Conservation (phyloP, 106 monocot genomes). For the Platanthera guangdongensis region DNA sequence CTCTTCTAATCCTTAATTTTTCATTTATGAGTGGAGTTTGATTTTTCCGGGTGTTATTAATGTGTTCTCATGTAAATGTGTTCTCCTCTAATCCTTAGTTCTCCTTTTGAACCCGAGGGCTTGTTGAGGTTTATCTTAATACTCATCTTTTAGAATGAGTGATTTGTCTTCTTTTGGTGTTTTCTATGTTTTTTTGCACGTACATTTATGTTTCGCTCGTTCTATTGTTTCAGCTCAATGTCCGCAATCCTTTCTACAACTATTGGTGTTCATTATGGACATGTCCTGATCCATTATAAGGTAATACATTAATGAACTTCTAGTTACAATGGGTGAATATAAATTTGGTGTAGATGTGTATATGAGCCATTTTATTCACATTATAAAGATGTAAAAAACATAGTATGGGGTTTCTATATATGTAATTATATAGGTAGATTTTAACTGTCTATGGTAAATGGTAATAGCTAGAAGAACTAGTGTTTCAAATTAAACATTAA, state of each 20-base stretch:
- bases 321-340: too few species aligned
- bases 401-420: too few species aligned
- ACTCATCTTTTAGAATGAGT: not conserved
- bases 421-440: too few species aligned
- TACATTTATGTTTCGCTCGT: not conserved
- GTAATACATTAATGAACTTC: conserved; percentile 7
- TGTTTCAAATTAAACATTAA: too few species aligned
- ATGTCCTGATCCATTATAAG: conserved; percentile 46
- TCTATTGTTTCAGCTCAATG: conserved; percentile 26
- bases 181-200: not conserved
- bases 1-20: not conserved
- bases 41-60: not conserved
- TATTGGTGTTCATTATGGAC: conserved; percentile 50
- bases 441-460: too few species aligned
- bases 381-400: too few species aligned
- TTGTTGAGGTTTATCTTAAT: conserved; percentile 43
- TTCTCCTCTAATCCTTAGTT: too few species aligned
- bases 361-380: too few species aligned
- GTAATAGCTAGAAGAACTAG: too few species aligned
- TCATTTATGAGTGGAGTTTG: not conserved
- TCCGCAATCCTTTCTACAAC: conserved; percentile 43
- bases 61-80: not conserved
- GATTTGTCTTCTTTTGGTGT: not conserved
- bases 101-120: conserved; percentile 83
- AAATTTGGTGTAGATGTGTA: too few species aligned